phyloP scores from a whole-genome alignment of 2,329 filamentous ascomycete species.

The Neocatenulostroma microsporum region DNA sequence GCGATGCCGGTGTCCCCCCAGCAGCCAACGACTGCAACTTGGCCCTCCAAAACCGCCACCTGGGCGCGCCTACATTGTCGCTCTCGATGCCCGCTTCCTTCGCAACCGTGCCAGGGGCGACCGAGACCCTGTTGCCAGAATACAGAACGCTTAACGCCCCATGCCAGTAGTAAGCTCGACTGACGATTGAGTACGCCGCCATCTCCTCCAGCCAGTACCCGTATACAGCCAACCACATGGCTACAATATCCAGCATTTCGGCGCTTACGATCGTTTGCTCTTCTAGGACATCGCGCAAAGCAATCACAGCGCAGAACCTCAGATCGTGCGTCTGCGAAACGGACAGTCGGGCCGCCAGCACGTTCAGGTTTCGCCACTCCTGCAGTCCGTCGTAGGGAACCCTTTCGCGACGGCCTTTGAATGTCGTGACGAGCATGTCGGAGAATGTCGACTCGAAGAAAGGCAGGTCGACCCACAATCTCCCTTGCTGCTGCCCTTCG shows the following conservation, averaged over 20 bases:
- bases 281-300: background rate
- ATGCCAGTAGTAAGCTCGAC: no score
- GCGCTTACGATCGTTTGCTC: background rate
- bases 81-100: no score
- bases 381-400: conserved; percentile 1
- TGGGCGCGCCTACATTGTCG: no score
- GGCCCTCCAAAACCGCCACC: no score
- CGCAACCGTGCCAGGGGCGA: no score
- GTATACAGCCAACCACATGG: background rate
- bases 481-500: background rate
- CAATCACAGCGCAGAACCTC: background rate
- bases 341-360: background rate
- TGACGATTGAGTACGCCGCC: conserved; percentile 2
- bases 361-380: background rate
- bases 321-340: background rate
- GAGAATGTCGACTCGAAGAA: background rate
- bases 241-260: background rate
- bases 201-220: conserved; percentile 1
- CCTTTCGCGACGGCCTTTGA: background rate
- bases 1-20: no score
- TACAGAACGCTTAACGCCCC: no score
- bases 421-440: background rate
- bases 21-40: no score
- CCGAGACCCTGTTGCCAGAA: no score
- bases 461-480: conserved; percentile 1